Base-by-base conservation (phyloP, 345 rosid genomes). In the Arabis alpina region DNA sequence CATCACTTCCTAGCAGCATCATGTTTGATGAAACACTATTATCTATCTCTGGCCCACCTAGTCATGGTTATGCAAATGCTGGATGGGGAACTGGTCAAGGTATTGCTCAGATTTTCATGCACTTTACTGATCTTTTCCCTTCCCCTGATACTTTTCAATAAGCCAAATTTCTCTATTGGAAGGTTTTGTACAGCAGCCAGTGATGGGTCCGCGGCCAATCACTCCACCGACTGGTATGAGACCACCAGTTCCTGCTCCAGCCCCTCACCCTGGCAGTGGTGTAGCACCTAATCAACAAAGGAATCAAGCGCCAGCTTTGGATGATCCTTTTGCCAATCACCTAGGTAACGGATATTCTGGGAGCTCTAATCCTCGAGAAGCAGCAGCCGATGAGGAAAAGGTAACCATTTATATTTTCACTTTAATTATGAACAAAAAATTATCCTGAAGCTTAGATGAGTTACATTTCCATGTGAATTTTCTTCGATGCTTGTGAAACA, bases 1-100 rank as follows among this genome's bases (percentile, higher is more conserved):
- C 88, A 6, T 40, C 82, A 48, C 91, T 94, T 71, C 99, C 99
- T 27, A 85, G 87, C 67, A 86, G 79, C 76, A 63, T 89, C 76
- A 83, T 89, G 89, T 87, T 75, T 53, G 99, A 94, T 80, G 97
- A 94, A 71, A 83, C 93, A 34, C 77, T 93, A 45, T 78, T 91
- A 83, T 85, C 97, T 56, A 87, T 91, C 88, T 85, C 95, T 9
- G 89, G 96, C 55, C 85, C 82, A 77, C 87, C 90, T 12, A 88
- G 72, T 77, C 84, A 66, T 78, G 62, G 78, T 45, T 80, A 87
- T 79, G 87, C 89, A 71, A 87, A 79, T 85, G 80, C 86, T 45
- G 86, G 89, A 41, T 88, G 99, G 99, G 89, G 85, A 73, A 69
- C 90, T 48, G 71, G 70, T 81, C 68, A 88, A 57, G 93, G 97